Conservation (phyloP, 495 filamentous ascomycete genomes). For the Sphaerosporella brunnea region DNA sequence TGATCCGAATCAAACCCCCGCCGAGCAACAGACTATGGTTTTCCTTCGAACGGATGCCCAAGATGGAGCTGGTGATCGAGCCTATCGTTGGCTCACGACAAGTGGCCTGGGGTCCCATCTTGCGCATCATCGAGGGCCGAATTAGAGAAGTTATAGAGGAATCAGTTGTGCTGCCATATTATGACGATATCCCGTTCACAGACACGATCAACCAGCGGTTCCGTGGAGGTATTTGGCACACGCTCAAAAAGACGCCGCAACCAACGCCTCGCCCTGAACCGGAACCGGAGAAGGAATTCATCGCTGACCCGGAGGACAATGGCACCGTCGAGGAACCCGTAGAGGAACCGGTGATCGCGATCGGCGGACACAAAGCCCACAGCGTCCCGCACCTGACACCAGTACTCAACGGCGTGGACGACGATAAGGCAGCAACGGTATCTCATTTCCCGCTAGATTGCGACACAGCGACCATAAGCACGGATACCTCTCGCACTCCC, state of each 20-base stretch:
- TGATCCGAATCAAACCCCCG: constrained; percentile 80
- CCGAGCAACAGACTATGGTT: constrained; percentile 93
- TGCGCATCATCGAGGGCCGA: constrained; percentile 80
- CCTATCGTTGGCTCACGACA: constrained; percentile 89
- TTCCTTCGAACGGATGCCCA: constrained; percentile 77
- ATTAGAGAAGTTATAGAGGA: constrained; percentile 87
- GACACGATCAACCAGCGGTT: constrained; percentile 56
- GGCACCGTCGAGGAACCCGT: constrained; percentile 24
- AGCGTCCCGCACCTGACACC: too few relatives aligned
- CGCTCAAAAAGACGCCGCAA: constrained; percentile 24
- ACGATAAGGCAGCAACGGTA: too few relatives aligned
- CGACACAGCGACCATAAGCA: too few relatives aligned
- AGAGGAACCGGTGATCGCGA: not conserved
- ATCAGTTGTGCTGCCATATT: constrained; percentile 82
- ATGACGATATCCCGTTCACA: constrained; percentile 86
- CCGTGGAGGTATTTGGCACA: constrained; percentile 75
- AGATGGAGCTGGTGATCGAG: constrained; percentile 79
- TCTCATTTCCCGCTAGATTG: too few relatives aligned
- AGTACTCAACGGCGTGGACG: too few relatives aligned
- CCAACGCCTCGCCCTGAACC: not conserved
- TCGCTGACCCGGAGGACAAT: constrained; percentile 9
- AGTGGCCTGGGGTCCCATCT: constrained; percentile 80
- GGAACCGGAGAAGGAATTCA: not conserved
- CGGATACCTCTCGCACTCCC: constrained; percentile 21
- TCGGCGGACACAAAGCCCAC: not conserved